phyloP scores from a whole-genome alignment of 1,284 basidiomycete genomes.

The Ganoderma multipileum region DNA sequence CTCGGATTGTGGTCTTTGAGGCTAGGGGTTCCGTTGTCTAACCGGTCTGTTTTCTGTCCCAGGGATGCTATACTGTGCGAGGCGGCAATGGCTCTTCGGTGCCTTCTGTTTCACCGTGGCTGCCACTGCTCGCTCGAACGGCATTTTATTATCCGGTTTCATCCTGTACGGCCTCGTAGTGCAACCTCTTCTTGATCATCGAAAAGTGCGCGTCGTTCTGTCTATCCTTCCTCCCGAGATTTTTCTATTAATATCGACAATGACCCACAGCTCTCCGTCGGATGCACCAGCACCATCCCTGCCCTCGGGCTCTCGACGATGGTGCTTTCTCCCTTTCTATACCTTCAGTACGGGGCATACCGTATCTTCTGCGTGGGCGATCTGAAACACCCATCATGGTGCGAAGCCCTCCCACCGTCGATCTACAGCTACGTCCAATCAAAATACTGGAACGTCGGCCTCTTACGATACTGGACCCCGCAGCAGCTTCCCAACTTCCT shows the following conservation, averaged over 20 bases:
- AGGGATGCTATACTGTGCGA: conserved; percentile 71
- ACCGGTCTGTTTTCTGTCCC: background rate
- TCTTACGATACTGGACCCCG: conserved; percentile 86
- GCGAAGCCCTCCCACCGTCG: conserved; percentile 61
- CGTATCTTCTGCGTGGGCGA: conserved; percentile 10
- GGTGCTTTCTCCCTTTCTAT: conserved; percentile 68
- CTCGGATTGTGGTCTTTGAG: too few relatives aligned
- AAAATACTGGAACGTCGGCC: conserved; percentile 89
- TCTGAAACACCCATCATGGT: conserved; percentile 61
- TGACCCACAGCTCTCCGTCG: conserved; percentile 42
- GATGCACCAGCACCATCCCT: conserved; percentile 39
- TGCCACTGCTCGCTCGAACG: conserved; percentile 82
- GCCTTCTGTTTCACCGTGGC: conserved; percentile 72
- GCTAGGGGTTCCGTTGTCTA: background rate
- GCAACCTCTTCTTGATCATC: conserved; percentile 51
- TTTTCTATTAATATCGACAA: background rate
- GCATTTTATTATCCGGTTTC: conserved; percentile 78
- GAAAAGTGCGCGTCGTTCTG: conserved; percentile 41
- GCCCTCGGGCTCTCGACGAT: conserved; percentile 52
- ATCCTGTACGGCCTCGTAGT: conserved; percentile 74
- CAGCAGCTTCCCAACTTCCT: conserved; percentile 90
- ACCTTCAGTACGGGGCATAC: conserved; percentile 76
- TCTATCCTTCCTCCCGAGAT: background rate
- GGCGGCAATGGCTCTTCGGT: conserved; percentile 57
- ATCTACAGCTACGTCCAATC: conserved; percentile 88